phyloP scores from a whole-genome alignment of 2,329 filamentous ascomycete genomes.

The Aspergillus fumigatiaffinis region DNA sequence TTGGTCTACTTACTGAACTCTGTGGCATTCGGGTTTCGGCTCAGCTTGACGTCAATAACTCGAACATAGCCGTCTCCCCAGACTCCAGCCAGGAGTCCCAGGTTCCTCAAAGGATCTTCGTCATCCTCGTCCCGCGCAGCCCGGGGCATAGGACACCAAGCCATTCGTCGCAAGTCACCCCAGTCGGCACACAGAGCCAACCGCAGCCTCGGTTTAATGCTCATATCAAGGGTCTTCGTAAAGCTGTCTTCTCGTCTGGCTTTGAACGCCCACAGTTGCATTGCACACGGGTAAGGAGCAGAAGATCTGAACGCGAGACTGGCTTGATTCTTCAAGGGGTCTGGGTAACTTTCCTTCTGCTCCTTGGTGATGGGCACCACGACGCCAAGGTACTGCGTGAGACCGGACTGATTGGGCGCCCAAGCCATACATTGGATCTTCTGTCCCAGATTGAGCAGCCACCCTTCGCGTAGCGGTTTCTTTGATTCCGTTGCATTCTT shows the following conservation, averaged over 20 bases:
- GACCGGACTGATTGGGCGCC: constrained; percentile 43
- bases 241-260: constrained; percentile 27
- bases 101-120: constrained; percentile 22
- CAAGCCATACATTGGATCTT: constrained; percentile 49
- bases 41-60: constrained; percentile 49
- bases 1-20: constrained; percentile 30
- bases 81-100: constrained; percentile 55
- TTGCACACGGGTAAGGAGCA: constrained; percentile 44
- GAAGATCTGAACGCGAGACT: constrained; percentile 51
- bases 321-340: constrained; percentile 27
- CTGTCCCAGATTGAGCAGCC: constrained; percentile 55
- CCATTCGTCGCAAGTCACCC: constrained; percentile 52
- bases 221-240: constrained; percentile 42
- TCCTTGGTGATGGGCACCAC: constrained; percentile 37
- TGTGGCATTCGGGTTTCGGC: constrained; percentile 19
- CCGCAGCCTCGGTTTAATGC: constrained; percentile 42
- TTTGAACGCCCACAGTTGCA: constrained; percentile 59
- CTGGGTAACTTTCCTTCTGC: constrained; percentile 31
- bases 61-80: constrained; percentile 57
- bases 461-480: constrained; percentile 40
- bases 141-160: constrained; percentile 53
- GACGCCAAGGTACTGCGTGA: constrained; percentile 56
- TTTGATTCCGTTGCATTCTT: constrained; percentile 7
- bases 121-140: constrained; percentile 27
- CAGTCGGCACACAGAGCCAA: constrained; percentile 55